phyloP scores from a whole-genome alignment of 2,329 filamentous ascomycete species.

The Aspergillus fumigatiaffinis region DNA sequence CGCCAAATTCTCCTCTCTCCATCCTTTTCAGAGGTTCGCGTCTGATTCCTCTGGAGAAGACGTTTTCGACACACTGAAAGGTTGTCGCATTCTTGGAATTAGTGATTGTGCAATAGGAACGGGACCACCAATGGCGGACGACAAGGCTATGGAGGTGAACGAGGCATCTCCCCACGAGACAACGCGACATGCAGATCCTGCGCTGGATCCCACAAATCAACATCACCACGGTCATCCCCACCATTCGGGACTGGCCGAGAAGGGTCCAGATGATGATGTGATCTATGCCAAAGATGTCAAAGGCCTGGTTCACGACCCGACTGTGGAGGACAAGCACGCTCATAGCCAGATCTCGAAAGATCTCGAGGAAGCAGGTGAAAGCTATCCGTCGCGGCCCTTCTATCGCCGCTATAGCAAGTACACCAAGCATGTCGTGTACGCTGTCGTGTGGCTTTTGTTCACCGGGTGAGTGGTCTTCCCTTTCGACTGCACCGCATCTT shows the following conservation, averaged over 20 bases:
- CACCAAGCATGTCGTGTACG: conserved; percentile 40
- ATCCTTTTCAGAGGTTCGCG: too few species aligned
- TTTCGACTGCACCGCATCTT: conserved; percentile 10
- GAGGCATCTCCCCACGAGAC: not conserved
- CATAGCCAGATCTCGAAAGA: conserved; percentile 26
- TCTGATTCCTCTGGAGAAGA: not conserved
- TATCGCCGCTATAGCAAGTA: conserved; percentile 23
- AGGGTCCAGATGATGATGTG: conserved; percentile 42
- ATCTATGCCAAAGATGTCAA: conserved; percentile 46
- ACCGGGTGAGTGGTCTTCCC: conserved; percentile 47
- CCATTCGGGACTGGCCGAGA: conserved; percentile 33
- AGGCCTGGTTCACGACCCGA: conserved; percentile 7
- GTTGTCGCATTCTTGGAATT: not conserved
- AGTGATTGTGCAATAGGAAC: not conserved
- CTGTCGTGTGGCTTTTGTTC: conserved; percentile 48
- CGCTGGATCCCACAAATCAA: conserved; percentile 35
- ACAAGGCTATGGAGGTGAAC: not conserved
- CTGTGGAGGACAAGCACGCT: conserved; percentile 40
- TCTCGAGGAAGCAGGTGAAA: conserved; percentile 41
- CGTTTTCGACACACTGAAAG: not conserved
- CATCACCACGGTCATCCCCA: conserved; percentile 37
- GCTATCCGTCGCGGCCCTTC: conserved; percentile 27
- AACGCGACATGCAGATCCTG: conserved; percentile 24
- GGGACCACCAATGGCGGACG: not conserved
- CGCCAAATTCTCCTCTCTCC: not conserved